Evolutionary conservation across 75 land plant genomes (phyloP), one percentile per base, ranked within the genome.

Genomic region (Larix kaempferi): DNA sequence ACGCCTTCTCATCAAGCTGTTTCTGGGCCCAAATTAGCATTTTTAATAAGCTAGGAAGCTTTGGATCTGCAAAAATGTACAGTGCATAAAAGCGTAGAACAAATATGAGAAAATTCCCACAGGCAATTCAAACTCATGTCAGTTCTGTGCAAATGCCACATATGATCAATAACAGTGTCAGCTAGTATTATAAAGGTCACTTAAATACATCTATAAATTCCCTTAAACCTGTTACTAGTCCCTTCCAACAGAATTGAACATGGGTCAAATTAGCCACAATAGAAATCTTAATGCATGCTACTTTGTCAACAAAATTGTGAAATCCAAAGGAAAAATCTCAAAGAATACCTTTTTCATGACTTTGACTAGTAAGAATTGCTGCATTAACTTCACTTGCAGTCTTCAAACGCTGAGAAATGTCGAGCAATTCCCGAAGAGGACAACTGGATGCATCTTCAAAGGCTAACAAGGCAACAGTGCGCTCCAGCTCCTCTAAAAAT

Each of bases 311-410:
- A 69, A 69, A 6, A 69, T n/a, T 13, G 12, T 11, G 12, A 39
- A 69, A n/a, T 69, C 21, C 49, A 41, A 21, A 69, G 17, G 72
- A 67, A 67, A 69, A 12, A 1, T 52, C 52, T 11, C 23, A 69
- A 11, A 69, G 12, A 69, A 69, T 15, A 95, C 98, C 98, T 88
- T 96, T 96, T 84, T 96, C 99, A 86, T 92, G 99, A 81, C 98
- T 96, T 73, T 96, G 99, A 81, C 99, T 96, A 13, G 99, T 94
- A 17, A 96, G 89, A 78, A 96, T 96, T 66, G 99, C 99, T 77
- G 99, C 98, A 82, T 96, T 94, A 29, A 96, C 89, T 78, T 96
- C 99, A 78, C 95, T 94, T 25, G 99, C 99, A 57, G 99, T 96
- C 82, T 96, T 96, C 78, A 92, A 83, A 44, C 99, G 93, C 64